Evolutionary conservation across 2,329 filamentous ascomycete species (phyloP).

Genomic region (Xylaria arbuscula): DNA sequence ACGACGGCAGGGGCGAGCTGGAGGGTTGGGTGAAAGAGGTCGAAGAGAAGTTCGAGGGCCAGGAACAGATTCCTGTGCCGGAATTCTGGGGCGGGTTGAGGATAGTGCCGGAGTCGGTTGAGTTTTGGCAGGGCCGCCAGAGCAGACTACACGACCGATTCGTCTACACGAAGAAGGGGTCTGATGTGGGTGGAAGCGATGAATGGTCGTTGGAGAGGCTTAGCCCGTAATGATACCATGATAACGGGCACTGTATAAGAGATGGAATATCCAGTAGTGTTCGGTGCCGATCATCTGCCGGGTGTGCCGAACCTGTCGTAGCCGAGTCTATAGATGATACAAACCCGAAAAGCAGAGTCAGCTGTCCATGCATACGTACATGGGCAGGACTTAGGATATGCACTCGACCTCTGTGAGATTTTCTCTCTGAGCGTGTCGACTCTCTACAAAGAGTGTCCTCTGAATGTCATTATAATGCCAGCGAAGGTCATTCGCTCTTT

Average conservation of each 20-base stretch:
- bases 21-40: constrained; percentile 81
- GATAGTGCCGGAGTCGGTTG: constrained; percentile 84
- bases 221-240: constrained; percentile 68
- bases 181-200: constrained; percentile 52
- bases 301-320: background rate
- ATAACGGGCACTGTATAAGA: background rate
- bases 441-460: background rate
- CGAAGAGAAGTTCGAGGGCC: constrained; percentile 78
- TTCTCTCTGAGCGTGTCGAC: background rate
- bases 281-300: background rate
- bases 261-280: background rate
- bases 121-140: constrained; percentile 96
- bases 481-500: background rate
- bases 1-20: constrained; percentile 78
- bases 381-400: too few relatives aligned
- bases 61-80: constrained; percentile 86
- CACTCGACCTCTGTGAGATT: background rate
- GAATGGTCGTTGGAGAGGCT: constrained; percentile 77
- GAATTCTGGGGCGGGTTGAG: constrained; percentile 95
- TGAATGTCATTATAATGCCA: background rate
- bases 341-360: background rate
- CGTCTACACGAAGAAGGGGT: constrained; percentile 75
- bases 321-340: constrained; percentile 4
- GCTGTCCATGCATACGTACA: background rate
- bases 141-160: constrained; percentile 95